These are phyloP conservation scores for Solanum lycopersicoides DNA, from an alignment of 257 asterid species.

Conservation along the genomic window DNA sequence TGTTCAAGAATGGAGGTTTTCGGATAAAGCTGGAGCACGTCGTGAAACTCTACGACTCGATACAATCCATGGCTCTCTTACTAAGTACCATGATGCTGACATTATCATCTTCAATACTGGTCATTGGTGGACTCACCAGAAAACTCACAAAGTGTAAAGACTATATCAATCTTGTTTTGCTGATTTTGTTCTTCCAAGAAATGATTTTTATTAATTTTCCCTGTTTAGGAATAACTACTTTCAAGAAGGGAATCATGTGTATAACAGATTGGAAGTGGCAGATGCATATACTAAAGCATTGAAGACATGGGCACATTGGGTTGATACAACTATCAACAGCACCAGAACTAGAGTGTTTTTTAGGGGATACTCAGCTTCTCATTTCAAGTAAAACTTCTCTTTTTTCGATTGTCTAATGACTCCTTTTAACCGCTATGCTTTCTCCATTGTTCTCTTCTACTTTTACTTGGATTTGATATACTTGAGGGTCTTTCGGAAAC, in stretches of 20 bases:
- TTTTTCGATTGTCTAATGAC: neutral
- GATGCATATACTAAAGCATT: conserved; percentile 45
- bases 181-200: neutral
- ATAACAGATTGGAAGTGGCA: conserved; percentile 21
- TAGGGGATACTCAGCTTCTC: conserved; percentile 51
- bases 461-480: too few relatives aligned
- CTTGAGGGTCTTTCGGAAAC: neutral
- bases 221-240: conserved; percentile 11
- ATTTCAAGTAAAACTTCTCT: conserved; percentile 40
- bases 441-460: neutral
- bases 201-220: neutral
- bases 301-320: conserved; percentile 59
- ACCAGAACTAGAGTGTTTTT: conserved; percentile 37
- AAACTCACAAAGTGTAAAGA: conserved; percentile 30
- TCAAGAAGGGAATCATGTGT: conserved; percentile 50
- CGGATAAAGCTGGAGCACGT: conserved; percentile 24
- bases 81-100: conserved; percentile 39
- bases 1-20: conserved; percentile 46
- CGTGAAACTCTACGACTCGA: conserved; percentile 52
- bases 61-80: conserved; percentile 27
- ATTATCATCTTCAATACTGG: conserved; percentile 64
- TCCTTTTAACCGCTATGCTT: neutral
- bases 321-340: conserved; percentile 37
- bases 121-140: conserved; percentile 76
- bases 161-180: neutral